Evolutionary conservation across 805 yeast species (phyloP).

Genomic region (Saccharomycopsis sp.): DNA sequence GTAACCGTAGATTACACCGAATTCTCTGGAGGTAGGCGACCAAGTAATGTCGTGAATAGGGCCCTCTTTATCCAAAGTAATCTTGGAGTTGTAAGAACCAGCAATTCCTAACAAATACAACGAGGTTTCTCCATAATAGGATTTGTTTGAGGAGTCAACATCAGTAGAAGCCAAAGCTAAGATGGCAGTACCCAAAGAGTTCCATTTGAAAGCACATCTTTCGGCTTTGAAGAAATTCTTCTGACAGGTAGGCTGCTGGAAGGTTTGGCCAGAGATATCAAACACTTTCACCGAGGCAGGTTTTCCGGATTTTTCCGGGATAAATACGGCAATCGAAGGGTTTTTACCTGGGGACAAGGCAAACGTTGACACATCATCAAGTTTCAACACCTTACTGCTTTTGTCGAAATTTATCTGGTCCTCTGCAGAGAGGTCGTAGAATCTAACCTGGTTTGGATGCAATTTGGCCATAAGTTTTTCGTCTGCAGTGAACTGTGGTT

Average conservation of each 20-base stretch:
- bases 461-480: constrained; percentile 63
- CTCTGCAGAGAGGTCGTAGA: constrained; percentile 46
- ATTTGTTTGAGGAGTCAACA: constrained; percentile 87
- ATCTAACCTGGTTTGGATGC: constrained; percentile 55
- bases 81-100: constrained; percentile 85
- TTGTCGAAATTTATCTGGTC: constrained; percentile 38
- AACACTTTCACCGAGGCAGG: constrained; percentile 87
- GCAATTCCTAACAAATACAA: constrained; percentile 86
- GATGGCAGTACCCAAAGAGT: constrained; percentile 86
- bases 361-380: constrained; percentile 53
- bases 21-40: constrained; percentile 95
- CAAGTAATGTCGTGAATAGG: constrained; percentile 97
- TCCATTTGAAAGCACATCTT: constrained; percentile 88
- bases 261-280: constrained; percentile 51
- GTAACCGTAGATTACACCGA: constrained; percentile 94
- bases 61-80: constrained; percentile 69
- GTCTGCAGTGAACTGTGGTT: constrained; percentile 81
- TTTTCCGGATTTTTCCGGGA: constrained; percentile 79
- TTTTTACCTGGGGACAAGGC: constrained; percentile 80
- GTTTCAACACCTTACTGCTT: constrained; percentile 52
- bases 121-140: constrained; percentile 95
- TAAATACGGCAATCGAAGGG: constrained; percentile 84
- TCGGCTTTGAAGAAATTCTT: constrained; percentile 95
- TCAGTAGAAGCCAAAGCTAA: constrained; percentile 93
- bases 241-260: constrained; percentile 70